phyloP scores from a whole-genome alignment of 345 rosid species.

The Linum lewisii region DNA sequence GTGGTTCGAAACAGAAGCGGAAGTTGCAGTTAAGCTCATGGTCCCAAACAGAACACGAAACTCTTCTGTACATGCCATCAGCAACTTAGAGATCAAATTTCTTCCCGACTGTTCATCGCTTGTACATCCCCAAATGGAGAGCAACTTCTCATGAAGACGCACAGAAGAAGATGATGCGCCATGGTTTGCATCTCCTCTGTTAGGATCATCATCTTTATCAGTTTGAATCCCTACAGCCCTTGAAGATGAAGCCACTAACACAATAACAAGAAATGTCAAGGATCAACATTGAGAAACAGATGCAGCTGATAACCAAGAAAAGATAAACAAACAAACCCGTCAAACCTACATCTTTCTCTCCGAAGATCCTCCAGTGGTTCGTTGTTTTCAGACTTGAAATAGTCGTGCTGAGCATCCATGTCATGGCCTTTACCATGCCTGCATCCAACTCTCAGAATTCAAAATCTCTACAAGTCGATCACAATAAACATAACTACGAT shows the following conservation, averaged over 20 bases:
- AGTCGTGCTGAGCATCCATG: constrained; percentile 13
- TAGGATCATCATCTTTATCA: constrained; percentile 20
- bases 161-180: constrained; percentile 18
- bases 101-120: constrained; percentile 32
- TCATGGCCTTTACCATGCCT: constrained; percentile 30
- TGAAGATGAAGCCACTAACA: constrained; percentile 35
- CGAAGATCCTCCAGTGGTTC: constrained; percentile 17
- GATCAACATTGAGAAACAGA: not conserved
- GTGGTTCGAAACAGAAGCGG: constrained; percentile 15
- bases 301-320: not conserved
- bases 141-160: constrained; percentile 44
- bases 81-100: constrained; percentile 46
- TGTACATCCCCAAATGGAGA: constrained; percentile 48
- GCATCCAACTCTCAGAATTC: constrained; percentile 13
- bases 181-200: constrained; percentile 4
- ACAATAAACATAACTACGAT: not conserved
- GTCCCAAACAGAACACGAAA: constrained; percentile 53
- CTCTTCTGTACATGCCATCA: constrained; percentile 46
- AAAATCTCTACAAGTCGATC: constrained; percentile 2
- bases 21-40: constrained; percentile 25
- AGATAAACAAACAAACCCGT: not conserved
- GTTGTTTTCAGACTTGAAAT: constrained; percentile 16
- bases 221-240: constrained; percentile 64
- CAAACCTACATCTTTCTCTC: constrained; percentile 24
- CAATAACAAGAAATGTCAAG: constrained; percentile 4